phyloP scores from a whole-genome alignment of 371 early-diverging fungal genomes.

The Circinella minor region DNA sequence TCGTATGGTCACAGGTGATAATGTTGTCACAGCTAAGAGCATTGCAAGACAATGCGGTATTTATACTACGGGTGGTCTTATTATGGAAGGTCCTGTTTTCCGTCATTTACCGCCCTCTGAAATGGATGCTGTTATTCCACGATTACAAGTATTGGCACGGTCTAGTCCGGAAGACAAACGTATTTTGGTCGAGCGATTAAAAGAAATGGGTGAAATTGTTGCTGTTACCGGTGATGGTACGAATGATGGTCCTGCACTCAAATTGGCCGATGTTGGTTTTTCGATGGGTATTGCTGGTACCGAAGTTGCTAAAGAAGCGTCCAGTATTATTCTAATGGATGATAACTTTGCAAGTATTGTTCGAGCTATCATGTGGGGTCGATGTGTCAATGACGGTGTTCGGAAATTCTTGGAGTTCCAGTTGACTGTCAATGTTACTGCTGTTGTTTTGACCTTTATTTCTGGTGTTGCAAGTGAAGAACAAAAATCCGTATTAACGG shows the following conservation, averaged over 20 bases:
- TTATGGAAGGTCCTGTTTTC: conserved; percentile 76
- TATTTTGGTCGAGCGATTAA: conserved; percentile 67
- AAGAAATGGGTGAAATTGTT: conserved; percentile 69
- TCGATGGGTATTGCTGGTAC: conserved; percentile 85
- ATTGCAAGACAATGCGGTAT: conserved; percentile 79
- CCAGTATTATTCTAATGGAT: conserved; percentile 79
- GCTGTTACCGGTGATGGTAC: conserved; percentile 89
- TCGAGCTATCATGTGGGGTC: conserved; percentile 79
- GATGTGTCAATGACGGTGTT: conserved; percentile 80
- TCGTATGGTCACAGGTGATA: conserved; percentile 89
- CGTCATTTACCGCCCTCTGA: conserved; percentile 58
- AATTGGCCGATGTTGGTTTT: conserved; percentile 82
- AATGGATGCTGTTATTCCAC: conserved; percentile 21
- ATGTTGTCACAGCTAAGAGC: conserved; percentile 72
- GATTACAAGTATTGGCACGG: conserved; percentile 74
- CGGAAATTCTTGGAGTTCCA: conserved; percentile 86
- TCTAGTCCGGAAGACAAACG: conserved; percentile 81
- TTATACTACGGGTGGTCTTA: conserved; percentile 58
- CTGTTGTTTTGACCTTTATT: conserved; percentile 70
- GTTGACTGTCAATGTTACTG: conserved; percentile 78
- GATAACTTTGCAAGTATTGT: conserved; percentile 83
- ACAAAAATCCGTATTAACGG: conserved; percentile 63
- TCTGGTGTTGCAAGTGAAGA: conserved; percentile 54
- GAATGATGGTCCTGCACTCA: conserved; percentile 80
- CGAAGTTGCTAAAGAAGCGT: conserved; percentile 84